phyloP scores from a whole-genome alignment of 352 stramenopile genomes.

The Phytophthora lateralis region DNA sequence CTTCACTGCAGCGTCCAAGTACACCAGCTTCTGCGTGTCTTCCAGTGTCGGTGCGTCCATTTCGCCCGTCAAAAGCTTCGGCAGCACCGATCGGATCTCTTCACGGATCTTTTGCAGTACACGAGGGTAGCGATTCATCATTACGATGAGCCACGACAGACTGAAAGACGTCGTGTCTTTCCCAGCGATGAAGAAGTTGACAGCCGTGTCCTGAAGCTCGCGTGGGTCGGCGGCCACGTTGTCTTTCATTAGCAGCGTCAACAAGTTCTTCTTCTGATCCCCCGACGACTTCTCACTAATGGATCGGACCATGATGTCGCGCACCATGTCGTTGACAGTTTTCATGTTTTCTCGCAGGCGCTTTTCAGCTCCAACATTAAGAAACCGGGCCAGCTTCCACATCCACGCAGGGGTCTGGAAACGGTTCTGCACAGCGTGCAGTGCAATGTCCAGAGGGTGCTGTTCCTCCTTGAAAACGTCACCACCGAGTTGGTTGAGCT shows the following conservation, averaged over 20 bases:
- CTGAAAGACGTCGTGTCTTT: slow-evolving; percentile 57
- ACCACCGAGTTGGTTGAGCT: slow-evolving; percentile 42
- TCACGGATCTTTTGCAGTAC: slow-evolving; percentile 41
- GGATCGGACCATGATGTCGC: slow-evolving; percentile 45
- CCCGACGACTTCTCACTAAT: slow-evolving; percentile 14
- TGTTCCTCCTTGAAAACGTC: slow-evolving; percentile 19
- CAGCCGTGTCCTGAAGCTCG: slow-evolving; percentile 53
- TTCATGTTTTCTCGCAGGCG: slow-evolving; percentile 29
- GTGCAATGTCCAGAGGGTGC: slow-evolving; percentile 36
- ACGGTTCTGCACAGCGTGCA: slow-evolving; percentile 45
- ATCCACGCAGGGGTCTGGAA: slow-evolving; percentile 44
- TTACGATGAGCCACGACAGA: slow-evolving; percentile 59
- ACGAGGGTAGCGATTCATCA: slow-evolving; percentile 46
- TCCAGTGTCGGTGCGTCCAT: slow-evolving; percentile 37
- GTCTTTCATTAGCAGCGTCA: slow-evolving; percentile 42
- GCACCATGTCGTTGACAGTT: slow-evolving; percentile 39
- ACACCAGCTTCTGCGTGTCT: slow-evolving; percentile 49
- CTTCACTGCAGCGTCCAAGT: slow-evolving; percentile 58
- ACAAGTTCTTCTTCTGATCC: slow-evolving; percentile 24
- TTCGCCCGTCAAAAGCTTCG: slow-evolving; percentile 22
- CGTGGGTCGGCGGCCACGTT: slow-evolving; percentile 28
- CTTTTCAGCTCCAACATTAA: slow-evolving; percentile 34
- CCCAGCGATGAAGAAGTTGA: slow-evolving; percentile 65
- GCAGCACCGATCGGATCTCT: slow-evolving; percentile 34
- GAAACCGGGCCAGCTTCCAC: slow-evolving; percentile 43